These are phyloP conservation scores for Diaporthe humulicola DNA, from an alignment of 2,329 filamentous ascomycete species.

Conservation along the genomic window DNA sequence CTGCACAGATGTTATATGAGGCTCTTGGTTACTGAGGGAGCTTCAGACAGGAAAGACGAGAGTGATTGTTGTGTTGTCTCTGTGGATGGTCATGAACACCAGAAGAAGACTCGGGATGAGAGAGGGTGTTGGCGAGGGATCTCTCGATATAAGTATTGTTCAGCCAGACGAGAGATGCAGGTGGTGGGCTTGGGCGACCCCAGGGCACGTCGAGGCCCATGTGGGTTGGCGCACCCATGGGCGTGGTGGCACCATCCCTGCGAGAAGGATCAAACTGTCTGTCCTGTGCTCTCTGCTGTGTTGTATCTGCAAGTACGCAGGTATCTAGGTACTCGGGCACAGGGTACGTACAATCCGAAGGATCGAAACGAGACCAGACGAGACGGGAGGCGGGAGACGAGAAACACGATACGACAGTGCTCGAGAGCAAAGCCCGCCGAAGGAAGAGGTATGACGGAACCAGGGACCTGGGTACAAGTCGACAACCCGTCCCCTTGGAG, in stretches of 20 bases:
- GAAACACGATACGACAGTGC: constrained; percentile 15
- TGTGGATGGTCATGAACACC: constrained; percentile 1
- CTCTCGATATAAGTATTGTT: constrained; percentile 33
- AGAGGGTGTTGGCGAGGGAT: constrained; percentile 32
- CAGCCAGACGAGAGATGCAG: constrained; percentile 16
- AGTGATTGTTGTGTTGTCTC: constrained; percentile 3
- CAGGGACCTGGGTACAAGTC: constrained; percentile 6
- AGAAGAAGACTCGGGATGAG: constrained; percentile 14
- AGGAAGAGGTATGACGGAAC: constrained; percentile 29
- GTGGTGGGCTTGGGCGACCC: constrained; percentile 19
- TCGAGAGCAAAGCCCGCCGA: constrained; percentile 29
- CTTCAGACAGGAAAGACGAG: constrained; percentile 11
- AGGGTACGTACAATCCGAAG: constrained; percentile 21
- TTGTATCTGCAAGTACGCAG: too few relatives aligned
- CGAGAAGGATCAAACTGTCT: constrained; percentile 31
- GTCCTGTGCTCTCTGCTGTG: constrained; percentile 1
- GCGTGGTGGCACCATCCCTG: constrained; percentile 17
- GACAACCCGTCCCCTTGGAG: constrained; percentile 10
- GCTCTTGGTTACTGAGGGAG: background rate
- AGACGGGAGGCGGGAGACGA: constrained; percentile 5
- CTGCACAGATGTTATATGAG: background rate
- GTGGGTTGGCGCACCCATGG: constrained; percentile 24
- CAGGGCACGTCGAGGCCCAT: constrained; percentile 23
- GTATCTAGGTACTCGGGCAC: too few relatives aligned
- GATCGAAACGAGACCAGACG: constrained; percentile 20